Evolutionary conservation across 2,329 filamentous ascomycete species (phyloP), one percentile per base, ranked within the genome.

Genomic region (Fusarium verrucosum): DNA sequence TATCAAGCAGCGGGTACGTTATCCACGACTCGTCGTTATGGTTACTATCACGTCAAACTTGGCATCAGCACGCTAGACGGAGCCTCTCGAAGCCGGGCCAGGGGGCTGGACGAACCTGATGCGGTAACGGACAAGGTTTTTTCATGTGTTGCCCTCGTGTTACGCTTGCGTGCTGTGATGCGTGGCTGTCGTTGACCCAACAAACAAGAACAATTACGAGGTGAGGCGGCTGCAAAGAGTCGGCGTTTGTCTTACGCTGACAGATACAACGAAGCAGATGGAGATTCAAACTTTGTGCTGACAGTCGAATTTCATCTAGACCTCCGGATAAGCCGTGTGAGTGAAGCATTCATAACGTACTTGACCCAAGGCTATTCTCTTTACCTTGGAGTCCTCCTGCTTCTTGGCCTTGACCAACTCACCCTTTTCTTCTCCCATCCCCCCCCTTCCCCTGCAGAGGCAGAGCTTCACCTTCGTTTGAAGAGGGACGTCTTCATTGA

Each of bases 261-360:
- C 38, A 45, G 36, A 30, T 9, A 44, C 41, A 7, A 10, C 20
- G 42, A 32, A 7, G 17, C 30, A 47, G 44, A 37, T 50, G 5
- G 3, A 14, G 28, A 30, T 58, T 42, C 42, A 40, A 50, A 30
- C n/a, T 45, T 10, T 9, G 50, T 26, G 26, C 40, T 17, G 44
- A 38, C 37, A 50, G 30, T 28, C 22, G 13, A 32, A 17, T 42
- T 32, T 28, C 28, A 56, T 32, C 52, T 52, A 42, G 33, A 38
- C 32, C 36, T n/a, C 37, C 26, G 43, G 25, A 62, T 54, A 49
- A 68, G 37, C 37, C 36, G 28, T 30, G 22, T 25, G 60, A 23
- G 32, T 40, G 37, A 50, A 40, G 42, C 41, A 58, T 68, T 68
- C 65, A 68, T 68, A 66, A 68, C 66, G 45, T 60, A 38, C 16